Percentiles rank a stretch among this genome's conserved stretches.
Evolutionary conservation across 1,284 basidiomycete genomes (phyloP).

Genomic region (Moniliophthora roreri): DNA sequence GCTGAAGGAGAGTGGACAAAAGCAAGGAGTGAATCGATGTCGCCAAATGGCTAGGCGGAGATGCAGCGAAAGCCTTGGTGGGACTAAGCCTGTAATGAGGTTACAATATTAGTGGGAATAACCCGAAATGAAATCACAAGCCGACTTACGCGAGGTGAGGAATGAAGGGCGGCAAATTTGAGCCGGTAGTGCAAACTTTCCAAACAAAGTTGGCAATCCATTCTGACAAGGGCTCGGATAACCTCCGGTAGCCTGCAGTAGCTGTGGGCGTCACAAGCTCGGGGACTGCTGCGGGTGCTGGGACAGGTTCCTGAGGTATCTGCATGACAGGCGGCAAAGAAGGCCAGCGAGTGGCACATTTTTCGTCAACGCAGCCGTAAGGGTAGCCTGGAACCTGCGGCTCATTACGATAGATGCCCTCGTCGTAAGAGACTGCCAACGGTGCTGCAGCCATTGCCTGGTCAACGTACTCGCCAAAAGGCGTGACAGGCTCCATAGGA

Average conservation of each 20-base stretch:
- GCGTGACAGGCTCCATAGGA: conserved; percentile 69
- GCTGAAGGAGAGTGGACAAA: conserved; percentile 78
- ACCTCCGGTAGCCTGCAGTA: conserved; percentile 61
- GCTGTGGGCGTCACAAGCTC: conserved; percentile 48
- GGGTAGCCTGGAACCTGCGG: conserved; percentile 4
- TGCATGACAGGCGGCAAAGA: conserved; percentile 23
- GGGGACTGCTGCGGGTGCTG: conserved; percentile 36
- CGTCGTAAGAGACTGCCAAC: conserved; percentile 19
- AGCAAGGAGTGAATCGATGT: conserved; percentile 70
- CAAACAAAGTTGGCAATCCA: conserved; percentile 78
- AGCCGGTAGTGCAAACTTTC: conserved; percentile 72
- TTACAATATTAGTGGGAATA: conserved; percentile 5
- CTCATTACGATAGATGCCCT: not conserved
- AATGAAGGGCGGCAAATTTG: conserved; percentile 52
- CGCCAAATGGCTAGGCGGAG: conserved; percentile 55
- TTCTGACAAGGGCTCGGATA: conserved; percentile 72
- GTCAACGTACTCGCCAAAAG: conserved; percentile 74
- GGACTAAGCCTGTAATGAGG: conserved; percentile 28
- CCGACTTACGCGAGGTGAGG: conserved; percentile 47
- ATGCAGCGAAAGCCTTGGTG: conserved; percentile 38
- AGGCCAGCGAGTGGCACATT: conserved; percentile 16
- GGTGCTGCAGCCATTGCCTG: conserved; percentile 54
- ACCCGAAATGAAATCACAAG: conserved; percentile 27
- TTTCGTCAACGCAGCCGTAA: not conserved
- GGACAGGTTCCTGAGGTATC: conserved; percentile 31